Evolutionary conservation across 768 basidiomycete genomes (phyloP).

Genomic region (Suillus tomentosus): DNA sequence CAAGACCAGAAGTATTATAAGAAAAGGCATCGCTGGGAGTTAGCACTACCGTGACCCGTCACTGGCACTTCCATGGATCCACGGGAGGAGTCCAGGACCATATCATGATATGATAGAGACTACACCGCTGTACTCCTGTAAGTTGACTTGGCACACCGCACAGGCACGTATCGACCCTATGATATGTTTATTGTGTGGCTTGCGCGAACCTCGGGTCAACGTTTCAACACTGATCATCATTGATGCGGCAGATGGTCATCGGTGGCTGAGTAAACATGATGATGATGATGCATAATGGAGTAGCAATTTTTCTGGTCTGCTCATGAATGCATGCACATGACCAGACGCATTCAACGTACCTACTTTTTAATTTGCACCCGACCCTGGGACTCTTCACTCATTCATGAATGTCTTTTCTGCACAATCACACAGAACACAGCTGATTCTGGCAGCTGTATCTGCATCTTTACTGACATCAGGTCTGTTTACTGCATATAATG

Average conservation of each 20-base stretch:
- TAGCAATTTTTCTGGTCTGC: too few species aligned
- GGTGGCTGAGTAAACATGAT: background rate
- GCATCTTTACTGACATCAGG: slow-evolving; percentile 65
- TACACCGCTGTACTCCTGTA: background rate
- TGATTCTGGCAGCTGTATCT: slow-evolving; percentile 63
- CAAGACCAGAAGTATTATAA: too few species aligned
- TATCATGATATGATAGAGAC: background rate
- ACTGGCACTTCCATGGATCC: background rate
- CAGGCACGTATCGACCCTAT: background rate
- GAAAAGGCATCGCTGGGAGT: too few species aligned
- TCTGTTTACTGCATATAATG: slow-evolving; percentile 58
- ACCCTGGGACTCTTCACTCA: background rate
- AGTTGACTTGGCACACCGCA: background rate
- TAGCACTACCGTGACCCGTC: too few species aligned
- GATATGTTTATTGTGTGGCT: background rate
- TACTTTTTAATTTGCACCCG: background rate
- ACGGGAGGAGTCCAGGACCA: too few species aligned
- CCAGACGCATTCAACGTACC: background rate
- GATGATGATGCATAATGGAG: too few species aligned
- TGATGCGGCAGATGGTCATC: too few species aligned
- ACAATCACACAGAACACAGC: slow-evolving; percentile 63
- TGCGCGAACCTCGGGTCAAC: background rate
- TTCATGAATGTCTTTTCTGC: slow-evolving; percentile 26
- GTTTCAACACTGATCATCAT: too few species aligned
- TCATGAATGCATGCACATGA: too few species aligned